Evolutionary conservation across 2,329 filamentous ascomycete genomes (phyloP).

Genomic region (Emmonsia crescens): DNA sequence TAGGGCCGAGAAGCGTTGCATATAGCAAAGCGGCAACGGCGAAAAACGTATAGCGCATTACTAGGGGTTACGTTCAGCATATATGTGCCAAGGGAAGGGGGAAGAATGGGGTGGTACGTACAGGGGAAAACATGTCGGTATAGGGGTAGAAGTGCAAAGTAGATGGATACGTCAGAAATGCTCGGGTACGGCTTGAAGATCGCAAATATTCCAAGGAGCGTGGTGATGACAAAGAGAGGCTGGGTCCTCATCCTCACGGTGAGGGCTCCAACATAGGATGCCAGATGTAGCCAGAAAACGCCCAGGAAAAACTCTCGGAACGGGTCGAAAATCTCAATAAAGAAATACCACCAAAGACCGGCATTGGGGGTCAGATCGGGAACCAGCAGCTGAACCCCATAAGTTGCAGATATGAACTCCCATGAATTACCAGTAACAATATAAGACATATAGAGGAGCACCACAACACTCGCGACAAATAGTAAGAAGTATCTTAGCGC

Average conservation of each 20-base stretch:
- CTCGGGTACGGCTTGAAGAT: slow-evolving; percentile 97
- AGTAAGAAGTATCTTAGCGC: slow-evolving; percentile 42
- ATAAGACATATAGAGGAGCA: slow-evolving; percentile 61
- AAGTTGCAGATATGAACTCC: slow-evolving; percentile 81
- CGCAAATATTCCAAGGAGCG: slow-evolving; percentile 79
- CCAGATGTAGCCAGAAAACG: slow-evolving; percentile 94
- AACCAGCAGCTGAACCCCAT: slow-evolving; percentile 82
- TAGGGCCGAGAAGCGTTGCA: slow-evolving; percentile 76
- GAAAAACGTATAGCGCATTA: slow-evolving; percentile 91
- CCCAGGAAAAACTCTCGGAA: slow-evolving; percentile 95
- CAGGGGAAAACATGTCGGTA: slow-evolving; percentile 84
- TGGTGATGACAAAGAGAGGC: slow-evolving; percentile 72
- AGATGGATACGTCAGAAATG: slow-evolving; percentile 79
- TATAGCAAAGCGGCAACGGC: slow-evolving; percentile 75
- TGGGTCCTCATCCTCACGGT: slow-evolving; percentile 74
- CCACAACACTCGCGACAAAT: slow-evolving; percentile 45
- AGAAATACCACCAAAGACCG: slow-evolving; percentile 99
- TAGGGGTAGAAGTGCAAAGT: slow-evolving; percentile 69
- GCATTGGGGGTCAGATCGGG: slow-evolving; percentile 91
- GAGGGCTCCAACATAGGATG: slow-evolving; percentile 77
- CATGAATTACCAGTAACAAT: slow-evolving; percentile 65
- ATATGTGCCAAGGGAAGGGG: neutral
- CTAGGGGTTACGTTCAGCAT: slow-evolving; percentile 33
- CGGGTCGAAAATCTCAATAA: slow-evolving; percentile 98
- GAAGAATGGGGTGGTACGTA: slow-evolving; percentile 32